Conservation (phyloP, 2,329 filamentous ascomycete species). For the Gnomoniopsis smithogilvyi region DNA sequence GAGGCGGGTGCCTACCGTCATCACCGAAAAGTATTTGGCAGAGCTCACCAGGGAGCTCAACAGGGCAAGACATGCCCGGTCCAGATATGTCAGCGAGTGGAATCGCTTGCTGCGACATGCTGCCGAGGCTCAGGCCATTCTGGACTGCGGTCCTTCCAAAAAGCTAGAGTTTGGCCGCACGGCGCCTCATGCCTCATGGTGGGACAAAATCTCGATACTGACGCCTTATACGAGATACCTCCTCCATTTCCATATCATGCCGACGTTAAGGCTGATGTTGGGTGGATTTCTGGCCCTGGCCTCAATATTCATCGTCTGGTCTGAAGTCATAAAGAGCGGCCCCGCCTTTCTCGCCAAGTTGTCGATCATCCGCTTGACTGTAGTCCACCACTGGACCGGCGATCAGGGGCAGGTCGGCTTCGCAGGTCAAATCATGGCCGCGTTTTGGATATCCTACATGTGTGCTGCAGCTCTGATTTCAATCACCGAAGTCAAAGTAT, state of each 20-base stretch:
- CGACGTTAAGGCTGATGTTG: conserved; percentile 60
- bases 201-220: conserved; percentile 57
- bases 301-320: conserved; percentile 86
- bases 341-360: conserved; percentile 60
- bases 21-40: conserved; percentile 90
- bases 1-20: conserved; percentile 67
- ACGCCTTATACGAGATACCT: conserved; percentile 82
- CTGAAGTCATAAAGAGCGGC: conserved; percentile 79
- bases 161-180: conserved; percentile 70
- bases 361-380: conserved; percentile 64
- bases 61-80: conserved; percentile 77
- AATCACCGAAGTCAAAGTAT: conserved; percentile 92
- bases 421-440: conserved; percentile 78
- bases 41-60: conserved; percentile 81
- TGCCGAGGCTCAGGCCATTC: conserved; percentile 70
- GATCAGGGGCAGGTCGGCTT: conserved; percentile 77
- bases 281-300: conserved; percentile 70
- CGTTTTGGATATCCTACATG: conserved; percentile 95
- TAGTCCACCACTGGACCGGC: conserved; percentile 72
- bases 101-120: conserved; percentile 72
- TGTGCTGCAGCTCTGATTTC: conserved; percentile 82
- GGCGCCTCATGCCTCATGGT: conserved; percentile 51
- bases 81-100: conserved; percentile 85
- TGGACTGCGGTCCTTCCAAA: conserved; percentile 80
- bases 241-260: conserved; percentile 70